Base-by-base conservation (phyloP, 164 flowering plant species). In the Stephania cephalantha region DNA sequence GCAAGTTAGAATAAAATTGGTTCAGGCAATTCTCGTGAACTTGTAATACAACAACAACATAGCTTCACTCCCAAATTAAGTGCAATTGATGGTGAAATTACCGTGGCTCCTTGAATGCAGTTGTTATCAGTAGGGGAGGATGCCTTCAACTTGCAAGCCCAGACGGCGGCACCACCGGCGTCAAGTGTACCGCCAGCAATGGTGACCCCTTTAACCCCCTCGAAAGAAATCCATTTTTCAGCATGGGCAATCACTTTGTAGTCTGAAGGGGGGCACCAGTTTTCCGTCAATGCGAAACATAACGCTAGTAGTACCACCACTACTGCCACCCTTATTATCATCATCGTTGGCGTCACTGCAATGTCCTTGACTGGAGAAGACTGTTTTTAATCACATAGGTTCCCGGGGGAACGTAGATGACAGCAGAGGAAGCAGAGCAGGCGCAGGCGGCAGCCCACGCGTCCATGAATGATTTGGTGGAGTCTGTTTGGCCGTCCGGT, bases 381-480 rank as follows among this genome's bases (percentile, higher is more conserved):
- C 17, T 12, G 13, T 15, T 15, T 55, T 55, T 55, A 18, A 17
- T 1, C 15, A 55, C 6, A 55, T 55, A 55, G 6, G 18, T 55
- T 55, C 63, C 63, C 17, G 18, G 13, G 18, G 63, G 63, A 9
- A 55, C 63, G 63, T 11, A 55, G 17, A 55, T 55, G 2, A 55
- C 17, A 18, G 17, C 63, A 5, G 89, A 73, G 0, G 63, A 12
- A 6, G 18, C 42, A 35, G 42, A 35, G 42, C 1, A 2, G 42
- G 42, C 42, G 42, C 42, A n/a, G 1, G 92, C 92, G 0, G n/a
- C 17, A 1, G 75, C 20, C 94, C 94, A 90, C 5, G 92, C 89
- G 0, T 45, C 63, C 2, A 79, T 69, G 73, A 90, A 89, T 1
- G 90, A 81, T 11, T 74, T 30, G 42, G 87, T 82, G 0, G 90